Evolutionary conservation across 164 flowering plant genomes (phyloP).

Genomic region (Chimonanthus salicifolius): DNA sequence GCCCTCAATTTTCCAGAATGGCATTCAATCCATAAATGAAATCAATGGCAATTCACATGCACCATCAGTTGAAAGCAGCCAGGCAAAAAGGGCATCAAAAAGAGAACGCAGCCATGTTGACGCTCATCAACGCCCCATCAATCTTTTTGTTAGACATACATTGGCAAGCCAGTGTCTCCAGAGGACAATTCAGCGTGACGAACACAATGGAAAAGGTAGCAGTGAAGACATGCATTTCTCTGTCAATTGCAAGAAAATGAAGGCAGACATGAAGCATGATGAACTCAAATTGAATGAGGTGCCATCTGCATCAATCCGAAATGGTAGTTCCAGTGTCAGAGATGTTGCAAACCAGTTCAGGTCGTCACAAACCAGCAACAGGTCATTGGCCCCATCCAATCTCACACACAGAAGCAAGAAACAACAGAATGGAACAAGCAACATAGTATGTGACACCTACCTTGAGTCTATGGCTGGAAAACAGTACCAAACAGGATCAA

Average conservation of each 20-base stretch:
- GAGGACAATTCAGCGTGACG: conserved; percentile 5
- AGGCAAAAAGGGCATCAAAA: conserved; percentile 23
- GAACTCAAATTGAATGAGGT: conserved; percentile 14
- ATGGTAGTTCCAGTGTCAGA: conserved; percentile 10
- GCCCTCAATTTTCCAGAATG: neutral
- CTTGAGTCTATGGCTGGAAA: neutral
- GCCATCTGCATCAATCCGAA: conserved; percentile 5
- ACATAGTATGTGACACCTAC: neutral
- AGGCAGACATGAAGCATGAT: conserved; percentile 35
- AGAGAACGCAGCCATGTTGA: conserved; percentile 20
- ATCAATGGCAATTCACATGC: conserved; percentile 14
- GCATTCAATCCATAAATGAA: neutral
- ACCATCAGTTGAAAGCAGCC: conserved; percentile 16
- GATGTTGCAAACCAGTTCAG: conserved; percentile 9
- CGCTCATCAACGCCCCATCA: conserved; percentile 17
- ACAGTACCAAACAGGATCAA: neutral
- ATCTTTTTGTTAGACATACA: conserved; percentile 7
- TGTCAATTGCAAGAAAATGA: conserved; percentile 43
- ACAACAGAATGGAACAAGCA: conserved; percentile 3
- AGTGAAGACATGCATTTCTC: conserved; percentile 25
- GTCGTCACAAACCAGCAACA: conserved; percentile 5
- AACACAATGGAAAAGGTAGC: conserved; percentile 3
- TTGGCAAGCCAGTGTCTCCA: neutral
- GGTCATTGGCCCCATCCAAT: conserved; percentile 7
- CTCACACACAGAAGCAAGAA: neutral